Conservation (phyloP, 129 eudicot species). For the Ambrosia artemisiifolia region DNA sequence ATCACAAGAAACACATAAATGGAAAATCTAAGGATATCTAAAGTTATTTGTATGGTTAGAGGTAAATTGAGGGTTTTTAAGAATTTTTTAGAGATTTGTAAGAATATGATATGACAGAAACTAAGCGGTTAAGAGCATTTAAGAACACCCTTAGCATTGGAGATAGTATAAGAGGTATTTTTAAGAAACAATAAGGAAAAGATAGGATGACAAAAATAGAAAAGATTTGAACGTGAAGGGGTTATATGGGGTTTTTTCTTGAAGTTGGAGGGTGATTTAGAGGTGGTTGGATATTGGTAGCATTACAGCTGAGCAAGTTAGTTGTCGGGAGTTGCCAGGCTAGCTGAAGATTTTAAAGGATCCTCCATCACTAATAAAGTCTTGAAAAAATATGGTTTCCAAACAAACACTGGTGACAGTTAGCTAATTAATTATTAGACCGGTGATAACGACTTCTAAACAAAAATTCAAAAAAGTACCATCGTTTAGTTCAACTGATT, state of each 20-base stretch:
- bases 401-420: not conserved
- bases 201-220: not conserved
- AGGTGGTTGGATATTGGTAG: not conserved
- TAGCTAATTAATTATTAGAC: not conserved
- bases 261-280: constrained; percentile 3
- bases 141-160: no score
- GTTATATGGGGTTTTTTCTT: not conserved
- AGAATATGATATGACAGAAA: no score
- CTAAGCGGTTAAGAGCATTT: no score
- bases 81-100: no score
- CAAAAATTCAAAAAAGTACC: no score
- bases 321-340: constrained; percentile 28
- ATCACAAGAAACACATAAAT: no score
- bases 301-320: constrained; percentile 24
- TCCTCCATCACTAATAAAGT: constrained; percentile 16
- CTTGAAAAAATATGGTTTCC: constrained; percentile 1
- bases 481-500: not conserved
- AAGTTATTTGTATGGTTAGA: no score
- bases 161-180: no score
- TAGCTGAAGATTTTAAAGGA: constrained; percentile 22
- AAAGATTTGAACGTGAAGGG: not conserved
- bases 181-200: not conserved
- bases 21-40: no score
- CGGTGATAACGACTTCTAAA: constrained; percentile 15
- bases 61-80: no score